Evolutionary conservation across 345 rosid species (phyloP), one percentile per base, ranked within the genome.

Genomic region (Aquilaria malaccensis): DNA sequence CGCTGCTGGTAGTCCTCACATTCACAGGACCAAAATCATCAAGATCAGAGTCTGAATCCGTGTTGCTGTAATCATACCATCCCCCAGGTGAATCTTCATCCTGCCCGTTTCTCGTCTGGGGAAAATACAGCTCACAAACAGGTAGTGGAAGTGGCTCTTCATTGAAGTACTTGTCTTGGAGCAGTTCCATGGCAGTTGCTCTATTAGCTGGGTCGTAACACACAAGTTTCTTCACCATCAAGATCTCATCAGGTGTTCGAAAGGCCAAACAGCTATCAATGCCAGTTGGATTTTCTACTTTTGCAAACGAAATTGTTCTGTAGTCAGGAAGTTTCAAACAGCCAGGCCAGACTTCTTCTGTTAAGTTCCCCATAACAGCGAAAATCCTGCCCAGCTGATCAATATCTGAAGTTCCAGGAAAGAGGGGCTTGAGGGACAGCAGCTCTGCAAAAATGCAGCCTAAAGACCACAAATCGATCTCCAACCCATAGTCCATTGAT

Each of bases 371-470:
- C 59, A 94, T 59, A 50, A 82, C 83, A 31, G 50, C 77, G 66
- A 89, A 78, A 43, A 94, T 77, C 69, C 83, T 80, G 60, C 88
- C 69, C 31, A 94, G 80, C 72, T 94, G 99, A 68, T 91, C 97
- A 22, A 94, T 91, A 73, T 94, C 96, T 30, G 97, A 94, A 32
- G 66, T 62, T 68, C 97, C 95, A 0, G 96, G 96, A 53, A 91
- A 94, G 59, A 86, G 88, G 37, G 99, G 93, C 58, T 82, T 81
- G 2, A 94, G 82, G 54, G 80, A 79, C 59, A 88, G 77, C 33
- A 94, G 85, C 75, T 95, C 96, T 0, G 91, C 84, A 48, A 95
- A 91, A 52, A 86, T 81, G 76, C 97, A 95, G 50, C 99, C 97
- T 58, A 95, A 65, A 11, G 95, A 80, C 97, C 99, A 95, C 9